These are phyloP conservation scores for Funneliformis mosseae DNA, from an alignment of 192 early-diverging fungal genomes.

Conservation along the genomic window DNA sequence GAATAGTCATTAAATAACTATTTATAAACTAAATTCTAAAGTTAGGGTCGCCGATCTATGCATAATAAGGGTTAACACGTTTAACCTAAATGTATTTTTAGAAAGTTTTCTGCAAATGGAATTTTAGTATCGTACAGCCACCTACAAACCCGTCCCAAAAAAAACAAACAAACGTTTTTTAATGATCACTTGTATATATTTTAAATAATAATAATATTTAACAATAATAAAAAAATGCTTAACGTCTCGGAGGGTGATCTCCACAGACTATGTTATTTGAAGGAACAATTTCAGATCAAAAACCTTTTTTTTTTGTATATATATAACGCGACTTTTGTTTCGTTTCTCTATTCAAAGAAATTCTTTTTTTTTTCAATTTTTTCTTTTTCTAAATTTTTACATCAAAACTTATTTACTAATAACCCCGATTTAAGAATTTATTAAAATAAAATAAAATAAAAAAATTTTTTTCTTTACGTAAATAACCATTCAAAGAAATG, in stretches of 20 bases:
- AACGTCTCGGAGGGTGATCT: neutral
- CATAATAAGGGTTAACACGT: neutral
- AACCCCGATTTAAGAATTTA: neutral
- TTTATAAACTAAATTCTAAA: neutral
- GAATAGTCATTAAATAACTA: neutral
- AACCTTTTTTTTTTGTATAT: neutral
- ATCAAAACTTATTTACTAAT: neutral
- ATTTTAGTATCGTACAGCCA: constrained; percentile 10
- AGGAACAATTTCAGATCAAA: neutral
- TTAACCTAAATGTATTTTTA: constrained; percentile 1
- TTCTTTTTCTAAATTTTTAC: neutral
- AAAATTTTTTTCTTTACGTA: neutral
- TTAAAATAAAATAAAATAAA: neutral
- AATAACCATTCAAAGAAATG: neutral
- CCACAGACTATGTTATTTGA: too few species aligned
- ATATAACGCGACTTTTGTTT: neutral
- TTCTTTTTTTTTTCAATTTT: too few species aligned
- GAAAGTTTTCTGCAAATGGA: neutral
- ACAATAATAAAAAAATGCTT: neutral
- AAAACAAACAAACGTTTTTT: neutral
- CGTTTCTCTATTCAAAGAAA: neutral
- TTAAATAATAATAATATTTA: constrained; percentile 1
- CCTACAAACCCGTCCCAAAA: neutral
- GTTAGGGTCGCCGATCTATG: neutral
- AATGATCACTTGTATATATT: neutral